Evolutionary conservation across 208 protist species (phyloP), one percentile per base, ranked within the genome.

Genomic region (Crithidia bombi): DNA sequence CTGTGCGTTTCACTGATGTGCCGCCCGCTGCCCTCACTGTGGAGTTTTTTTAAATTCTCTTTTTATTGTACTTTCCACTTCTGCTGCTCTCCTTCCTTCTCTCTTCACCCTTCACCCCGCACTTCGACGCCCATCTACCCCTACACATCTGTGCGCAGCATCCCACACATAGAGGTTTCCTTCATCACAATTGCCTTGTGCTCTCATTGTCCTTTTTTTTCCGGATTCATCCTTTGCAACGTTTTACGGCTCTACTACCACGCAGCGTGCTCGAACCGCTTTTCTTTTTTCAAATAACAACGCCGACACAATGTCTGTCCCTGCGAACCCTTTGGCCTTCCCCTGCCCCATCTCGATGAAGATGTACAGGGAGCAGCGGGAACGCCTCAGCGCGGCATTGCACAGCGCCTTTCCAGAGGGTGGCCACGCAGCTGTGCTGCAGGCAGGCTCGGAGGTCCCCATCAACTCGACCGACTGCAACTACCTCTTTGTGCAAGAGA

Each of bases 401-500:
- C 65, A 46, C 3, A 47, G 69, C 50, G 58, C 74, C 7, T 86
- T 86, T 36, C 64, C 80, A 4, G 64, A 83, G 15, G 77, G 76
- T 15, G 75, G 77, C 33, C 89, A 94, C 67, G 92, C 82, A 0
- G 89, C 89, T 5, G 66, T 97, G 35, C 75, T 97, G 64, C 82
- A 91, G 80, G 93, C 83, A 11, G 82, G 73, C 25, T 77, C 80
- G 4, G 90, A 97, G 77, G 87, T 96, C 0, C 90, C 90, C 11
- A 85, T 97, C 67, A 92, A 96, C 82, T 93, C 87, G 26, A 92
- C 94, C 1, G 94, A 97, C 80, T 79, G 75, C 44, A 93, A 87
- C 68, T 94, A 95, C 68, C 80, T 93, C 35, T 97, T 96, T 65
- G 80, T 92, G 58, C 96, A 98, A 76, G 96, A 98, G 63, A 97